A percentile compares a stretch with the other conserved stretches of the same genome.
phyloP scores from a whole-genome alignment of 495 filamentous ascomycete species.

The Podospora fimiseda region DNA sequence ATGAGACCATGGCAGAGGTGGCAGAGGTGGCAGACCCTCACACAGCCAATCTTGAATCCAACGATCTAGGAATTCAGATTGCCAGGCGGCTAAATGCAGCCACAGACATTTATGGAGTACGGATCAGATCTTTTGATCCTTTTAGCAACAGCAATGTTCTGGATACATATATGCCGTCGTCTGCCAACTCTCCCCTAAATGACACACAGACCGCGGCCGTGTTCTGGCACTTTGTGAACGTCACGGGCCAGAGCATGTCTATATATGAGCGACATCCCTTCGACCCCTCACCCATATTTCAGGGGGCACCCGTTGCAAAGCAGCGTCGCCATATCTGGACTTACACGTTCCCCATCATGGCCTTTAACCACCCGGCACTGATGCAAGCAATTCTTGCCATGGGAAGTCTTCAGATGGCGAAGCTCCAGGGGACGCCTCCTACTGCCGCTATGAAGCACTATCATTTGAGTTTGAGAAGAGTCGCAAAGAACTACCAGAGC shows the following conservation, averaged over 20 bases:
- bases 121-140: constrained; percentile 38
- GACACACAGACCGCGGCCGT: constrained; percentile 78
- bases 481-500: constrained; percentile 68
- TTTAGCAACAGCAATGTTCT: constrained; percentile 54
- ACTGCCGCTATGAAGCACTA: constrained; percentile 89
- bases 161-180: constrained; percentile 67
- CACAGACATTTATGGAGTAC: constrained; percentile 30
- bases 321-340: constrained; percentile 79
- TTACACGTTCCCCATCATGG: constrained; percentile 76
- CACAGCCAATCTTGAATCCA: constrained; percentile 27
- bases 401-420: constrained; percentile 82
- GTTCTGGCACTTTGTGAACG: constrained; percentile 88
- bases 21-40: constrained; percentile 25
- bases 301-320: constrained; percentile 54
- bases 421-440: constrained; percentile 61
- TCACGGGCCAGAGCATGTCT: constrained; percentile 80
- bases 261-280: constrained; percentile 79
- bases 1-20: constrained; percentile 36
- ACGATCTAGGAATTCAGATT: constrained; percentile 35
- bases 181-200: constrained; percentile 70
- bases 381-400: constrained; percentile 90
- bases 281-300: constrained; percentile 68
- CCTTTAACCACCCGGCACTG: constrained; percentile 75
- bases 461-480: constrained; percentile 70
- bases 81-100: constrained; percentile 27